Base-by-base conservation (phyloP, 202 grass and related monocot genomes). In the Setaria viridis region DNA sequence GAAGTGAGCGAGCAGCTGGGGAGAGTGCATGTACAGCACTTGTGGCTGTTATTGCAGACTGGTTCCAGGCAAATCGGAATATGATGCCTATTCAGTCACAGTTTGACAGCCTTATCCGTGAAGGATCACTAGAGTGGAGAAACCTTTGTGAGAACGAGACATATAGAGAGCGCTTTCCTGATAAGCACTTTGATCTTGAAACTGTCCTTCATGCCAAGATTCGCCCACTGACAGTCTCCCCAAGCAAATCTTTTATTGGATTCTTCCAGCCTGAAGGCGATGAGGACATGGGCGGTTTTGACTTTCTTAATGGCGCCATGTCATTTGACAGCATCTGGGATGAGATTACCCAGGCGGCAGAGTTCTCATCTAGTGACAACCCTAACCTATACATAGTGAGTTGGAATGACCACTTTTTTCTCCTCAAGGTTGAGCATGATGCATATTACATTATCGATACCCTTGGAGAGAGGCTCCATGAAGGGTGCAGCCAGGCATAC, bases 391-490 rank as follows among this genome's bases (percentile, higher is more conserved):
- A 99, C 51, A 85, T 99, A 19, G 86, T 88, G 37, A 96, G 96
- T 82, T 99, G 96, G 96, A 99, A 99, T 57, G 96, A 99, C 48
- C 96, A 99, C 63, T 99, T 99, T 67, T 99, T 99, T 76, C 86
- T 94, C 55, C 87, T 99, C 63, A 99, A 93, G 70, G 91, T 94
- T 35, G 97, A 96, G 63, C 85, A 29, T 48, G 76, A 93, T 87
- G 92, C 80, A 1, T 94, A 94, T 46, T 99, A 93, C 76, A 84
- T 99, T 79, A 94, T 99, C 15, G 97, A 99, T 85, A 96, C 97
- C 56, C 88, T 94, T 46, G 97, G 94, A 29, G 97, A 99, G 80
- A 91, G 97, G 70, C 80, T 99, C 15, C 90, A 81, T n/a, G 97
- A 99, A 87, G 97, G 97, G 9, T 99, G 97, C 82, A 91, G 62